These are phyloP conservation scores for Exophiala phaeomuriformis DNA, from an alignment of 2,329 filamentous ascomycete genomes.

Conservation along the genomic window DNA sequence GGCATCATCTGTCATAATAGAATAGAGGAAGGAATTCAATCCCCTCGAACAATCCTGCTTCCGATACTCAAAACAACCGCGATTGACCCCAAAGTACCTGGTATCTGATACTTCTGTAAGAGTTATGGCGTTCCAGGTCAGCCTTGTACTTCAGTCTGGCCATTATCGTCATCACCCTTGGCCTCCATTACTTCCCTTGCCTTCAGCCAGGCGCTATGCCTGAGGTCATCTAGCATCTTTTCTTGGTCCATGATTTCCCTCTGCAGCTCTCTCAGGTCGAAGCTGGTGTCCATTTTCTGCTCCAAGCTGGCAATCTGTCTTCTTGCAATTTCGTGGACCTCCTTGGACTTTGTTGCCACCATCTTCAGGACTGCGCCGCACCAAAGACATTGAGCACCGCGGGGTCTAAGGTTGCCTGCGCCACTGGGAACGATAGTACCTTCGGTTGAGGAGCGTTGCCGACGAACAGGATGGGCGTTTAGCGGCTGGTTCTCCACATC, in stretches of 20 bases:
- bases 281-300: slow-evolving; percentile 5
- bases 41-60: too few species aligned
- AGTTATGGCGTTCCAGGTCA: neutral
- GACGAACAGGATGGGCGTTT: neutral
- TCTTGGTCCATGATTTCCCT: slow-evolving; percentile 5
- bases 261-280: slow-evolving; percentile 10
- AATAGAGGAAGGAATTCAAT: too few species aligned
- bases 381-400: slow-evolving; percentile 8
- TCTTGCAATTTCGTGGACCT: slow-evolving; percentile 13
- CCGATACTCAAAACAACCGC: too few species aligned
- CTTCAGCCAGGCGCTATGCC: slow-evolving; percentile 13
- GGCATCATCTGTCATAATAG: too few species aligned
- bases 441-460: neutral
- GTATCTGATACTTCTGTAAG: neutral
- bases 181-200: slow-evolving; percentile 1
- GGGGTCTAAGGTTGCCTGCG: neutral
- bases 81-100: too few species aligned
- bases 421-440: neutral
- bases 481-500: slow-evolving; percentile 1
- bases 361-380: slow-evolving; percentile 16
- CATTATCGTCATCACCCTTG: neutral
- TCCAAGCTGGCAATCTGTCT: slow-evolving; percentile 11
- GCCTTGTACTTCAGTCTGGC: neutral
- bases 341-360: slow-evolving; percentile 18
- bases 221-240: slow-evolving; percentile 9